A percentile compares a stretch with the other conserved stretches of the same genome.
Evolutionary conservation across 441 rosid genomes (phyloP).

Genomic region (Oxalis stricta): DNA sequence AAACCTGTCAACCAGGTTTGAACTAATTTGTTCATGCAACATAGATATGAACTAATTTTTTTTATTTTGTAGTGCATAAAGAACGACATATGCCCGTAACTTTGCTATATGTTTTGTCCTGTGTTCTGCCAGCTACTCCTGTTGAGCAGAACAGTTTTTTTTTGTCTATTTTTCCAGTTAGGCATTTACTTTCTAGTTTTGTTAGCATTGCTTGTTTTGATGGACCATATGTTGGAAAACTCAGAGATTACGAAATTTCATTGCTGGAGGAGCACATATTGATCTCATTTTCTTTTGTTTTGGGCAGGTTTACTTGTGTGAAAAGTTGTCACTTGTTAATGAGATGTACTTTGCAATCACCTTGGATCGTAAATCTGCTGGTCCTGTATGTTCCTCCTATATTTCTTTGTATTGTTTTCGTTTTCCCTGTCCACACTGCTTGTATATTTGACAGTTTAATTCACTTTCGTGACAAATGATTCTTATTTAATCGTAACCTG

Average conservation of each 20-base stretch:
- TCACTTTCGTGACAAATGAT: background rate
- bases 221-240: too few relatives aligned
- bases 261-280: background rate
- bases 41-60: conserved; percentile 37
- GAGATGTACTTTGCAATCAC: conserved; percentile 99
- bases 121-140: too few relatives aligned
- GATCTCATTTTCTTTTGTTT: conserved; percentile 4
- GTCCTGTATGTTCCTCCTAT: conserved; percentile 53
- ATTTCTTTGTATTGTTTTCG: background rate
- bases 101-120: too few relatives aligned
- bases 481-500: conserved; percentile 1
- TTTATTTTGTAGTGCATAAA: background rate
- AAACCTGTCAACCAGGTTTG: conserved; percentile 96
- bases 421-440: background rate
- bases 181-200: too few relatives aligned
- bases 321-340: conserved; percentile 80
- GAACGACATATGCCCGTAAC: background rate
- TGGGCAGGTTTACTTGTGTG: conserved; percentile 79
- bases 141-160: too few relatives aligned
- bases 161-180: too few relatives aligned
- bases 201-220: too few relatives aligned
- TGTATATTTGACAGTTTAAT: background rate
- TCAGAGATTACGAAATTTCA: too few relatives aligned
- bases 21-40: background rate
- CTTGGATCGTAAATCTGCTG: conserved; percentile 88